Conservation (phyloP, 805 yeast genomes). For the Metschnikowia shivogae region DNA sequence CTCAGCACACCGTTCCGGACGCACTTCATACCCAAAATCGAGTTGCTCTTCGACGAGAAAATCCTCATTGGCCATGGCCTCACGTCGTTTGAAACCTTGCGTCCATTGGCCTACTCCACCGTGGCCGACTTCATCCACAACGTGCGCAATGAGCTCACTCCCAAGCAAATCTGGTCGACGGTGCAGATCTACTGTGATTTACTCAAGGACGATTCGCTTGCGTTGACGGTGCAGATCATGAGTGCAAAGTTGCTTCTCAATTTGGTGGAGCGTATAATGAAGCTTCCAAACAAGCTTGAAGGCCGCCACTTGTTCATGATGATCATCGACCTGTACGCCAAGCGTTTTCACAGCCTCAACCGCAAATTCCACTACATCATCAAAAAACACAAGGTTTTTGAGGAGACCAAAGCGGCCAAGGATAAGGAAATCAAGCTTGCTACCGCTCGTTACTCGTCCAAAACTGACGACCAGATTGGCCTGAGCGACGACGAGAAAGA, state of each 20-base stretch:
- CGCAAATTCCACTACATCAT: conserved; percentile 64
- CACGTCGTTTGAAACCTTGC: conserved; percentile 81
- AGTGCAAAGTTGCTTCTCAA: conserved; percentile 87
- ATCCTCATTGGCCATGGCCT: conserved; percentile 90
- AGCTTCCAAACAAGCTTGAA: conserved; percentile 75
- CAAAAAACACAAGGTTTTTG: conserved; percentile 54
- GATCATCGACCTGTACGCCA: conserved; percentile 83
- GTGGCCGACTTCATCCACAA: conserved; percentile 95
- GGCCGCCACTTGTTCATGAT: conserved; percentile 79
- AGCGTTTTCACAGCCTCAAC: conserved; percentile 73
- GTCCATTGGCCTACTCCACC: conserved; percentile 91
- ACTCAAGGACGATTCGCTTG: conserved; percentile 74
- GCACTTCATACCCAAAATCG: conserved; percentile 80
- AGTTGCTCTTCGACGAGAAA: conserved; percentile 77
- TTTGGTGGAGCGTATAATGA: conserved; percentile 82
- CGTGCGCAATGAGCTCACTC: conserved; percentile 76
- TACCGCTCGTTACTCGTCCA: conserved; percentile 34
- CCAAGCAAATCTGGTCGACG: conserved; percentile 82
- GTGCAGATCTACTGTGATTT: conserved; percentile 77
- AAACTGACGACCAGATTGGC: conserved; percentile 5
- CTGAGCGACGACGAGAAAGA: background rate
- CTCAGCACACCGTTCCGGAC: conserved; percentile 82
- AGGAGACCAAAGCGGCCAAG: conserved; percentile 35
- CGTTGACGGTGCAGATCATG: conserved; percentile 92
- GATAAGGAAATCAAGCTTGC: conserved; percentile 43